A percentile compares a stretch with the other conserved stretches of the same genome.
Conservation (phyloP, 1,284 basidiomycete genomes). For the Ganoderma lucidum region DNA sequence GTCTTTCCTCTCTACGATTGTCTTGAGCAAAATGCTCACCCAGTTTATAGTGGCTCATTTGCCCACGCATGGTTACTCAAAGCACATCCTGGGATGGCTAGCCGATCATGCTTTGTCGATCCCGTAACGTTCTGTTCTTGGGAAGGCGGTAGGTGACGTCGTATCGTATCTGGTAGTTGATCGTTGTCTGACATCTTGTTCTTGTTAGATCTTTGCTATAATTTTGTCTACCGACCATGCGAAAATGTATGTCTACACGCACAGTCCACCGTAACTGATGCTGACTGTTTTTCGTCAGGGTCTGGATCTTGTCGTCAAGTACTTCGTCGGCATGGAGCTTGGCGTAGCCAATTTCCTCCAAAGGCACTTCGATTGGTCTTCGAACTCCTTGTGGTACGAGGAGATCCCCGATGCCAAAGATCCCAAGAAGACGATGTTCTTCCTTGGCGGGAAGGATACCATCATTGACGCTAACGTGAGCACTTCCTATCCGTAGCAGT, state of each 20-base stretch:
- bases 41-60: constrained; percentile 66
- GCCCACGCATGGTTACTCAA: constrained; percentile 89
- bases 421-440: constrained; percentile 66
- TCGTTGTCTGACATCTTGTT: constrained; percentile 4
- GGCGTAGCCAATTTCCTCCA: constrained; percentile 88
- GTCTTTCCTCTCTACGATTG: constrained; percentile 35
- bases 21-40: constrained; percentile 22
- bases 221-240: constrained; percentile 81
- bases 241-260: constrained; percentile 55
- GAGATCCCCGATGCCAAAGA: constrained; percentile 84
- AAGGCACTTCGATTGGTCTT: constrained; percentile 85
- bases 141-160: constrained; percentile 73
- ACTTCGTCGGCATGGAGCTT: constrained; percentile 87
- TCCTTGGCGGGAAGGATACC: constrained; percentile 83
- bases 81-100: constrained; percentile 70
- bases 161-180: neutral
- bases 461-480: constrained; percentile 79
- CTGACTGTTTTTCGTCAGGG: constrained; percentile 54
- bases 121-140: constrained; percentile 90
- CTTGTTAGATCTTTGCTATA: constrained; percentile 81
- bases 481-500: constrained; percentile 9
- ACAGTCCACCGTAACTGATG: constrained; percentile 15
- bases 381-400: constrained; percentile 90
- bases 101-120: constrained; percentile 87
- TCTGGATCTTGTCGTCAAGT: constrained; percentile 82